phyloP scores from a whole-genome alignment of 768 basidiomycete species.

The Amanita subjunquillea region DNA sequence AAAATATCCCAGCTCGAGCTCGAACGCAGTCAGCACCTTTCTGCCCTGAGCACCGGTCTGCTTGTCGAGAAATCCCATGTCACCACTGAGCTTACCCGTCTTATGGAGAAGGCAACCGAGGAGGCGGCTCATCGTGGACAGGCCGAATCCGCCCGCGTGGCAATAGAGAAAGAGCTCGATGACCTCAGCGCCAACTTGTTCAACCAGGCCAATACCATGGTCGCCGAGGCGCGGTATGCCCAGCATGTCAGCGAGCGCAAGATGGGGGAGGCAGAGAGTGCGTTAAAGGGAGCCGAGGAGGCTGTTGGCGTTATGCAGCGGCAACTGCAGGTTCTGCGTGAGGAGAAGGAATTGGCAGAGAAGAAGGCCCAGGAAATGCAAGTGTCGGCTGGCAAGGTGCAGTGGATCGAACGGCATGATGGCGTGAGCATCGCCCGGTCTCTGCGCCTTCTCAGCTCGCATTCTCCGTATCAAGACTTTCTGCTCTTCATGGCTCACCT shows the following conservation, averaged over 20 bases:
- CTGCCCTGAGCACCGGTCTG: conserved; percentile 83
- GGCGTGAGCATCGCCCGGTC: conserved; percentile 18
- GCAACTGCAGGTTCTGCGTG: conserved; percentile 69
- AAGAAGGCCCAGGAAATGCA: conserved; percentile 38
- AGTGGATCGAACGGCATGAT: conserved; percentile 43
- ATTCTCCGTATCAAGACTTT: conserved; percentile 76
- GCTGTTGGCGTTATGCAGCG: conserved; percentile 76
- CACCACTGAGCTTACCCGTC: conserved; percentile 78
- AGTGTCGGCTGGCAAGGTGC: conserved; percentile 53
- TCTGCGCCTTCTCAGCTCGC: conserved; percentile 49
- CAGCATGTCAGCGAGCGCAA: conserved; percentile 57
- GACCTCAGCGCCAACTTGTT: conserved; percentile 89
- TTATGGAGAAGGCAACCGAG: conserved; percentile 94
- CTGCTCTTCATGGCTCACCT: conserved; percentile 68
- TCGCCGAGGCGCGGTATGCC: conserved; percentile 82
- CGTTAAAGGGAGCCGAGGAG: conserved; percentile 77
- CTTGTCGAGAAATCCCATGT: conserved; percentile 90
- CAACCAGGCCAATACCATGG: conserved; percentile 93
- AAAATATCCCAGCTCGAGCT: conserved; percentile 73
- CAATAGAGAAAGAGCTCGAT: conserved; percentile 91
- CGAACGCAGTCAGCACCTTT: conserved; percentile 79
- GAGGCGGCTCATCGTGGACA: conserved; percentile 87
- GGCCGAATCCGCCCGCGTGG: conserved; percentile 71
- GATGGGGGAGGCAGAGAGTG: conserved; percentile 65
- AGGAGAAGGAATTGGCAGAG: conserved; percentile 57